Evolutionary conservation across 345 rosid species (phyloP), one percentile per base, ranked within the genome.

Genomic region (Salix dunnii): DNA sequence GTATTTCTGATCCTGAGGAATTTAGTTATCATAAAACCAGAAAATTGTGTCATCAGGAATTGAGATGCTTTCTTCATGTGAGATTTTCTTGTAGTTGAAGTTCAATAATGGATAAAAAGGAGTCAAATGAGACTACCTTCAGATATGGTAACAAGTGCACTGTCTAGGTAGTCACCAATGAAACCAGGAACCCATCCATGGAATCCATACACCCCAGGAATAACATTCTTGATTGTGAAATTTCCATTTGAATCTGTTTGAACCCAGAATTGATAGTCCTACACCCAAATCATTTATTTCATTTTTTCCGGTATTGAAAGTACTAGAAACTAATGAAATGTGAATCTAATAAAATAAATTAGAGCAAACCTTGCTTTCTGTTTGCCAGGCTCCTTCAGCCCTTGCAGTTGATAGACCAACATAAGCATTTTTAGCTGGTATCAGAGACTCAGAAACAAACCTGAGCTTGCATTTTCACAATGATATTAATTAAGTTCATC

Each of bases 171-270:
- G 77, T 86, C 84, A 2, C 87, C 85, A 11, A 84, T 74, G 79
- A 84, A 77, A 65, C 87, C 85, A 30, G 81, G 81, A 77, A 80
- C 81, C 89, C 87, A 84, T 7, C 87, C 84, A n/a, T 84, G 80
- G 51, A 86, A 74, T 71, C 79, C 77, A 28, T 84, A 80, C 71
- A 73, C 61, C 65, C 86, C 86, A 0, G 84, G 89, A 55, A 80
- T 75, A 21, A 76, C 75, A 70, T 84, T 84, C 58, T 66, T 74
- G 51, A 80, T 82, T 58, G 53, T 76, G 83, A 84, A 82, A 35
- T 75, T 76, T 62, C 89, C 89, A 27, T 74, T 36, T 23, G 86
- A 62, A 70, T 86, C 86, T 27, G 87, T 82, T 69, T 80, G 73
- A 49, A 67, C 75, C 87, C 87, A 84, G 74, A 82, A 86, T 53